Evolutionary conservation across 371 early-diverging fungal genomes (phyloP).

Genomic region (Capillidium heterosporum): DNA sequence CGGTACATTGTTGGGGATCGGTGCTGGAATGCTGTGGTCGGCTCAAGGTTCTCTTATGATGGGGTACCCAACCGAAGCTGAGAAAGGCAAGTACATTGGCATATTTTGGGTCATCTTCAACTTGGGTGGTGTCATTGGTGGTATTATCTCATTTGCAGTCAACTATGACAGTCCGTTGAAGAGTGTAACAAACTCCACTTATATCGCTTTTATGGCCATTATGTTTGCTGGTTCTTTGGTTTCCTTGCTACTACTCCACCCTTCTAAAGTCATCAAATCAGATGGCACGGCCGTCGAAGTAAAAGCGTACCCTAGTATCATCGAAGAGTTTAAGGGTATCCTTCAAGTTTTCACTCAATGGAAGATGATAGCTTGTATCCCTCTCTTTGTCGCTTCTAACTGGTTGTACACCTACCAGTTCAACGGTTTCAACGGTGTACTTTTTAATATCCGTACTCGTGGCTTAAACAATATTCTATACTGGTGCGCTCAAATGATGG

Average conservation of each 20-base stretch:
- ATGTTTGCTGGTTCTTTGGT: slow-evolving; percentile 36
- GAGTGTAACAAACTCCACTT: slow-evolving; percentile 19
- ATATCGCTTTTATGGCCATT: slow-evolving; percentile 40
- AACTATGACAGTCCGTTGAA: slow-evolving; percentile 27
- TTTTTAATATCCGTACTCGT: slow-evolving; percentile 36
- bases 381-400: slow-evolving; percentile 52
- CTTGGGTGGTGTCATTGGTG: slow-evolving; percentile 41
- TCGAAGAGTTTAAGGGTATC: slow-evolving; percentile 31
- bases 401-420: slow-evolving; percentile 59
- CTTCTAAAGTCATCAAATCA: slow-evolving; percentile 27
- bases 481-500: slow-evolving; percentile 49
- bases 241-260: slow-evolving; percentile 31
- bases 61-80: slow-evolving; percentile 54
- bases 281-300: slow-evolving; percentile 41
- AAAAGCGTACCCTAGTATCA: slow-evolving; percentile 23
- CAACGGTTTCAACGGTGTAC: slow-evolving; percentile 22
- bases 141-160: slow-evolving; percentile 39
- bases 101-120: slow-evolving; percentile 75
- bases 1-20: slow-evolving; percentile 40
- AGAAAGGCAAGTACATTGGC: slow-evolving; percentile 55
- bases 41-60: slow-evolving; percentile 69
- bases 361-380: slow-evolving; percentile 34
- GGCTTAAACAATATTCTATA: slow-evolving; percentile 45
- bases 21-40: slow-evolving; percentile 42
- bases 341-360: slow-evolving; percentile 41